A percentile compares a stretch with the other conserved stretches of the same genome.
Evolutionary conservation across 768 basidiomycete species (phyloP).

Genomic region (Ramaria sp.): DNA sequence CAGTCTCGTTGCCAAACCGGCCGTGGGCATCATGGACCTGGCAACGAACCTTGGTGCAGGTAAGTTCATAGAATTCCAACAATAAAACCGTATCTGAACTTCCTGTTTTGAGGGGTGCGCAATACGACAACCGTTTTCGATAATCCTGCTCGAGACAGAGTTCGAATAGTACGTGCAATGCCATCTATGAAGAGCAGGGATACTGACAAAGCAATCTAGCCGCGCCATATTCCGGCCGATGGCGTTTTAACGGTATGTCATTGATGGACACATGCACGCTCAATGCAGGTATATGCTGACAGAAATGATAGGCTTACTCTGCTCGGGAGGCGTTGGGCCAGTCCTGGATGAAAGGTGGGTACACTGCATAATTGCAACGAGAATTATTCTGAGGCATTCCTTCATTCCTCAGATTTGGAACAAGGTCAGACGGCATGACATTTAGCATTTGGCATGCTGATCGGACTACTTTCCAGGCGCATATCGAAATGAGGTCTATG

Average conservation of each 20-base stretch:
- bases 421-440: constrained; percentile 30
- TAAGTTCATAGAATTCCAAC: constrained; percentile 15
- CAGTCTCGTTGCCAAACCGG: constrained; percentile 91
- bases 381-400: neutral
- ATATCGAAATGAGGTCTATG: constrained; percentile 75
- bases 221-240: constrained; percentile 78
- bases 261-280: neutral
- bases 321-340: constrained; percentile 87
- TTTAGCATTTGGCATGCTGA: neutral
- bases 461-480: constrained; percentile 26
- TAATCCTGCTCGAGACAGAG: constrained; percentile 77
- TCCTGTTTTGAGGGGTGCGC: constrained; percentile 58
- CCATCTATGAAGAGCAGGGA: neutral
- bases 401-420: constrained; percentile 55
- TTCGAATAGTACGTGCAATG: constrained; percentile 46
- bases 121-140: constrained; percentile 99
- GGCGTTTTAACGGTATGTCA: constrained; percentile 71
- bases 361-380: neutral
- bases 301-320: constrained; percentile 62
- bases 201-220: constrained; percentile 31
- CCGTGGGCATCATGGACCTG: constrained; percentile 92
- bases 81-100: neutral
- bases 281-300: neutral
- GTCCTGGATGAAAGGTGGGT: constrained; percentile 66
- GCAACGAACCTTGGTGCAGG: constrained; percentile 93